Evolutionary conservation across 140 eudicot genomes (phyloP).

Genomic region (Bidens hawaiensis): DNA sequence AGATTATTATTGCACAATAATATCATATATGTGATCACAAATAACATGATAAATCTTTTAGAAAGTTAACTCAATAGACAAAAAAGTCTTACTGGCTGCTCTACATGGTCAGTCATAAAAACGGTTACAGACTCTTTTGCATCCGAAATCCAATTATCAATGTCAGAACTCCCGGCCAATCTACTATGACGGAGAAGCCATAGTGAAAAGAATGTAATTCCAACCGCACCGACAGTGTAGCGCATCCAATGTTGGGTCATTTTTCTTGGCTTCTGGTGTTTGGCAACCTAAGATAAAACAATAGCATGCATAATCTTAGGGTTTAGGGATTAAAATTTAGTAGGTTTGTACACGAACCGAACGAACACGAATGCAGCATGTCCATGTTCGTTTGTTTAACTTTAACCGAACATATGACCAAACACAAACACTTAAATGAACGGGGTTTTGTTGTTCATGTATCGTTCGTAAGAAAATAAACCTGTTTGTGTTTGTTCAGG

Average conservation of each 20-base stretch:
- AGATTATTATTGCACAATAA: background rate
- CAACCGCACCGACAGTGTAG: constrained; percentile 73
- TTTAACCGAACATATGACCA: too few relatives aligned
- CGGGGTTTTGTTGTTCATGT: too few relatives aligned
- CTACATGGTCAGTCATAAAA: constrained; percentile 92
- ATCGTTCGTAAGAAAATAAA: too few relatives aligned
- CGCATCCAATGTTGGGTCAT: constrained; percentile 75
- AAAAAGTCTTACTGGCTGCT: constrained; percentile 75
- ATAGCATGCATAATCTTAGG: constrained; percentile 2
- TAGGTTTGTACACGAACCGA: background rate
- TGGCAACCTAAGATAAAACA: constrained; percentile 52
- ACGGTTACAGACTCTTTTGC: constrained; percentile 65
- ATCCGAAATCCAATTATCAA: constrained; percentile 88
- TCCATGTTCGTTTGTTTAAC: too few relatives aligned
- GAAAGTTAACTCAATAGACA: background rate
- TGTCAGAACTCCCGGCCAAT: constrained; percentile 87
- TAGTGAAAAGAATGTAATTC: constrained; percentile 63
- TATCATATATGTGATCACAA: background rate
- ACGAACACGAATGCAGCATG: too few relatives aligned
- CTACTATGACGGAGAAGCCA: constrained; percentile 96
- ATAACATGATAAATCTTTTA: background rate
- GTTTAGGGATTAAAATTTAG: background rate
- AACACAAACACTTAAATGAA: too few relatives aligned
- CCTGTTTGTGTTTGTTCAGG: too few relatives aligned
- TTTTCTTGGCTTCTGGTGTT: constrained; percentile 72